These are phyloP conservation scores for Epichloe coenophiala DNA, from an alignment of 2,329 filamentous ascomycete species.

Conservation along the genomic window DNA sequence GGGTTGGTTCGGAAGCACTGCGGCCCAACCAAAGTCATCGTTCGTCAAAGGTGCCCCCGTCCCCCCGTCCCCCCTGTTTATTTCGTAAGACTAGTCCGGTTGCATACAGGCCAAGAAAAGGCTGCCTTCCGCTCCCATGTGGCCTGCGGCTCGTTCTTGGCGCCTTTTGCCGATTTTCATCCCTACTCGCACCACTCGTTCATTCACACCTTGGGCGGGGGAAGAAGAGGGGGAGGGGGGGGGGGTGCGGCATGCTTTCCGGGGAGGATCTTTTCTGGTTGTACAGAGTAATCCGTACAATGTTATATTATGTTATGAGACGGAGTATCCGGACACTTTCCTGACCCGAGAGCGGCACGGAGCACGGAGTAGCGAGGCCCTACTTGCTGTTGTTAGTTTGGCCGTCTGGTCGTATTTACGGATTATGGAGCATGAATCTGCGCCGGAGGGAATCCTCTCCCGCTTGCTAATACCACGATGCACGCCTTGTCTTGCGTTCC, in stretches of 20 bases:
- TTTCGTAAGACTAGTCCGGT: slow-evolving; percentile 1
- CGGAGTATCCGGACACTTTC: no score
- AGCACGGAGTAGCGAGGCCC: no score
- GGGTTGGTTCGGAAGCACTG: slow-evolving; percentile 8
- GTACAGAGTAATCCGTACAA: no score
- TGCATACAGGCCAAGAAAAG: neutral
- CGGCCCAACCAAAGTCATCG: slow-evolving; percentile 4
- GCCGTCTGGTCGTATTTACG: no score
- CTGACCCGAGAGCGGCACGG: no score
- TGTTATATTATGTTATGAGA: no score
- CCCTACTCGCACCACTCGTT: neutral
- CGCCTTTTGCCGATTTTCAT: neutral
- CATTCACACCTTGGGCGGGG: neutral
- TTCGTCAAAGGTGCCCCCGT: neutral
- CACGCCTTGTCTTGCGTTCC: no score
- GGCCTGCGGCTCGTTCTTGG: neutral
- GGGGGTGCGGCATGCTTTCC: neutral
- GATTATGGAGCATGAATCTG: no score
- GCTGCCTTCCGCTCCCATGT: slow-evolving; percentile 2
- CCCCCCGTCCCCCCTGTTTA: neutral
- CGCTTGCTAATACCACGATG: no score
- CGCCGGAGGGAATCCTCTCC: no score
- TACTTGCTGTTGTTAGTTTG: no score
- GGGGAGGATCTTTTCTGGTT: no score
- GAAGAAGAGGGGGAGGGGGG: neutral